Conservation (phyloP, 2,329 filamentous ascomycete genomes). For the Colletotrichum siamense region DNA sequence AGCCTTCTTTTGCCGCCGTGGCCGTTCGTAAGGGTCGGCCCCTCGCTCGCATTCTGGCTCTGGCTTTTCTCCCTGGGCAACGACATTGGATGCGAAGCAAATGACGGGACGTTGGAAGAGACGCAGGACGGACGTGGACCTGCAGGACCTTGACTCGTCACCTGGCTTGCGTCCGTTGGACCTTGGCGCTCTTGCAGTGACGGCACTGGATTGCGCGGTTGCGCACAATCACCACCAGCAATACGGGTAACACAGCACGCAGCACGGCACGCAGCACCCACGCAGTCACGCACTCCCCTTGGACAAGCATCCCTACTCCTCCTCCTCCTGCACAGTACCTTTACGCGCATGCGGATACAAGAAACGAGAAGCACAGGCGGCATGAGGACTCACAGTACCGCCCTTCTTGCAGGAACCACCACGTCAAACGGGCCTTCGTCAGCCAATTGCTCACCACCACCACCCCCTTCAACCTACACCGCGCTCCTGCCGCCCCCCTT, state of each 20-base stretch:
- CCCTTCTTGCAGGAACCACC: constrained; percentile 9
- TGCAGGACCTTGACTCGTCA: constrained; percentile 17
- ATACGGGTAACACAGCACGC: neutral
- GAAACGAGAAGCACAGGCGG: neutral
- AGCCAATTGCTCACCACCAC: constrained; percentile 12
- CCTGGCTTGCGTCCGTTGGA: constrained; percentile 13
- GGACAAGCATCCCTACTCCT: neutral
- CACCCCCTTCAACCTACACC: neutral
- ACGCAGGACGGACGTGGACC: neutral
- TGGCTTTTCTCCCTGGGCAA: neutral
- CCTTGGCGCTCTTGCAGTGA: constrained; percentile 4
- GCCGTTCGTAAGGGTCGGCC: neutral
- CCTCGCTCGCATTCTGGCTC: neutral
- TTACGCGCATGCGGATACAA: constrained; percentile 1
- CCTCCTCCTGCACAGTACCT: constrained; percentile 13
- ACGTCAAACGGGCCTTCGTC: neutral
- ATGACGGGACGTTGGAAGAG: neutral
- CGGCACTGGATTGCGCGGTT: constrained; percentile 16
- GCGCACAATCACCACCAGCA: neutral
- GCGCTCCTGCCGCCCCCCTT: neutral
- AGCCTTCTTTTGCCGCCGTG: neutral
- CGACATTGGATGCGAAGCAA: neutral
- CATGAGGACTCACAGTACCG: neutral
- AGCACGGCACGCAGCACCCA: neutral
- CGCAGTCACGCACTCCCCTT: neutral